Evolutionary conservation across 257 asterid species (phyloP).

Genomic region (Capsicum rhomboideum): DNA sequence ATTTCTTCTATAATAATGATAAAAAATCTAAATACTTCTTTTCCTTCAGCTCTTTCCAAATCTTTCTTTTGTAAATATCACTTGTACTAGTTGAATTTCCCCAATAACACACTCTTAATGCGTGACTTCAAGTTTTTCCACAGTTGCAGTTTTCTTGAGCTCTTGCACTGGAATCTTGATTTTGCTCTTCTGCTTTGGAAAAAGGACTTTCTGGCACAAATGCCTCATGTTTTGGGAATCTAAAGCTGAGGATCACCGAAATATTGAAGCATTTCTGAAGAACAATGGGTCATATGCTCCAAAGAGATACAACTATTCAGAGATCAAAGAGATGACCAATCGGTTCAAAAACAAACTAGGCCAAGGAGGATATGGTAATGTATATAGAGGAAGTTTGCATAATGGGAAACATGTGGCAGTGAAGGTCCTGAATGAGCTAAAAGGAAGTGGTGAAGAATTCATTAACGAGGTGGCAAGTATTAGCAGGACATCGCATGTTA

Average conservation of each 20-base stretch:
- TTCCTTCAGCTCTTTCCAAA: no score
- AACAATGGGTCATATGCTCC: background rate
- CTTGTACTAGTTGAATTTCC: accelerated
- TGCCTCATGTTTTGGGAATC: background rate
- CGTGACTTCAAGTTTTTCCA: background rate
- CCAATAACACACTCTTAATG: background rate
- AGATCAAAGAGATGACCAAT: background rate
- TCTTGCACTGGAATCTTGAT: background rate
- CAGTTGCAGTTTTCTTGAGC: background rate
- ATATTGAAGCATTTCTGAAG: constrained; percentile 2
- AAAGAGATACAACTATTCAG: background rate
- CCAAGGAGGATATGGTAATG: background rate
- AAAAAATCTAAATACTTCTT: no score
- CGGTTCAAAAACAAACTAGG: background rate
- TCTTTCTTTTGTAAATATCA: no score
- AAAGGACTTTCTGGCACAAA: background rate
- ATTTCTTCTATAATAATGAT: background rate
- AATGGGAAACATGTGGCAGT: background rate
- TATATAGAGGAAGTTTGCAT: background rate
- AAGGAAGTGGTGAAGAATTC: constrained; percentile 22
- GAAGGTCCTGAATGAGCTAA: constrained; percentile 9
- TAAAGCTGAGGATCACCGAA: background rate
- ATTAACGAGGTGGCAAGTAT: constrained; percentile 37
- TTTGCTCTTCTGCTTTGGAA: background rate
- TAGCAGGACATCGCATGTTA: constrained; percentile 36